Percentiles rank a stretch among this genome's conserved stretches.
Conservation (phyloP, 73 alveolate genomes). For the Urostyla sp. region DNA sequence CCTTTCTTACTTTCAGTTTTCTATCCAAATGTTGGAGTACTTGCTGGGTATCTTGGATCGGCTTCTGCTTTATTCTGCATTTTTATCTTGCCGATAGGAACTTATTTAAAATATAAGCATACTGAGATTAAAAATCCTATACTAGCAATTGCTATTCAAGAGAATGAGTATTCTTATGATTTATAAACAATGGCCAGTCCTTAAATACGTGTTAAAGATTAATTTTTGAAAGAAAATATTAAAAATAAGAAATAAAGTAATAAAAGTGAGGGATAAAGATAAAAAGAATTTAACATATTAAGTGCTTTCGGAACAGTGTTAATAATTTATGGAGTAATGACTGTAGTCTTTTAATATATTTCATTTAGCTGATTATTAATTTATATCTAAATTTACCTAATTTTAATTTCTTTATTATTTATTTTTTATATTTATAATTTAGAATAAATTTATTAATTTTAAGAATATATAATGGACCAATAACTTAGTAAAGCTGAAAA, state of each 20-base stretch:
- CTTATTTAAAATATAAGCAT: not conserved
- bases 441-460: too few species aligned
- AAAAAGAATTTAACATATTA: not conserved
- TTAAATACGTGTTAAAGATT: slow-evolving; percentile 1
- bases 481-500: too few species aligned
- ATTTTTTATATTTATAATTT: too few species aligned
- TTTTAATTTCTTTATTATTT: too few species aligned
- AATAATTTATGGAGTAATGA: not conserved
- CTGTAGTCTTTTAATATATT: slow-evolving; percentile 8
- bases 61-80: slow-evolving; percentile 19
- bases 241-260: not conserved
- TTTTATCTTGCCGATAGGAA: slow-evolving; percentile 36
- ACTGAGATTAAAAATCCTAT: slow-evolving; percentile 1
- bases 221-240: slow-evolving; percentile 4
- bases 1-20: slow-evolving; percentile 38
- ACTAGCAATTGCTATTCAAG: slow-evolving; percentile 4
- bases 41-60: slow-evolving; percentile 53
- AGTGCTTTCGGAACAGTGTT: not conserved
- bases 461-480: too few species aligned
- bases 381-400: not conserved
- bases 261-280: not conserved
- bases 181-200: not conserved
- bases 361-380: too few species aligned
- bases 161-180: not conserved
- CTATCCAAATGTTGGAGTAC: slow-evolving; percentile 48